These are phyloP conservation scores for Fusarium buxicola DNA, from an alignment of 2,329 filamentous ascomycete species.

Conservation along the genomic window DNA sequence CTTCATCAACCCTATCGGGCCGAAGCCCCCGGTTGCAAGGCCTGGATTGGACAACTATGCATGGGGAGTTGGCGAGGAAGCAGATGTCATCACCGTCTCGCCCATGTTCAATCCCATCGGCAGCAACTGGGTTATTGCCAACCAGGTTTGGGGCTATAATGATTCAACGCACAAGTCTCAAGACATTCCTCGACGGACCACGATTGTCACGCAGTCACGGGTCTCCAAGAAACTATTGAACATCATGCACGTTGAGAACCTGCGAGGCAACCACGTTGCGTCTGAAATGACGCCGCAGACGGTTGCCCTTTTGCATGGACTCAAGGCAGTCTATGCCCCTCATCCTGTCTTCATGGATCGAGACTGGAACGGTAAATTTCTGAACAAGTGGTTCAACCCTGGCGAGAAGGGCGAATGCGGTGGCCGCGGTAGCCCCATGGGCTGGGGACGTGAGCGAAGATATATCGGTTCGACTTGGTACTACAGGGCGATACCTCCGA, in stretches of 20 bases:
- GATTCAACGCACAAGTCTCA: slow-evolving; percentile 60
- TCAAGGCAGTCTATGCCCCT: slow-evolving; percentile 82
- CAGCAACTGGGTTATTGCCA: slow-evolving; percentile 78
- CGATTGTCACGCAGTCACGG: slow-evolving; percentile 82
- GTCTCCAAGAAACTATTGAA: slow-evolving; percentile 78
- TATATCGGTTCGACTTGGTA: slow-evolving; percentile 72
- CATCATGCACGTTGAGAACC: slow-evolving; percentile 82
- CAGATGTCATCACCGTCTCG: slow-evolving; percentile 78
- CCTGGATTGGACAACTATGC: slow-evolving; percentile 74
- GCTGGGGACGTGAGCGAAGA: slow-evolving; percentile 68
- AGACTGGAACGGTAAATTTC: slow-evolving; percentile 69
- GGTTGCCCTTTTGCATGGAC: slow-evolving; percentile 78
- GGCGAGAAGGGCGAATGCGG: slow-evolving; percentile 66
- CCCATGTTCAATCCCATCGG: slow-evolving; percentile 82
- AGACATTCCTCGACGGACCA: slow-evolving; percentile 76
- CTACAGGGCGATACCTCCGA: slow-evolving; percentile 67
- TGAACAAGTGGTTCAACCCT: slow-evolving; percentile 71
- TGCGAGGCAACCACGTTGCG: slow-evolving; percentile 78
- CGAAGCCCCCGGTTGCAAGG: slow-evolving; percentile 68
- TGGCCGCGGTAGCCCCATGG: slow-evolving; percentile 67
- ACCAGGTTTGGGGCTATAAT: slow-evolving; percentile 75
- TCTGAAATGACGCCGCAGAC: slow-evolving; percentile 85
- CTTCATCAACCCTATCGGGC: slow-evolving; percentile 71
- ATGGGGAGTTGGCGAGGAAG: slow-evolving; percentile 82
- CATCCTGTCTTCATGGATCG: slow-evolving; percentile 85